Base-by-base conservation (phyloP, 306 rosid genomes). In the Astragalus membranaceus region DNA sequence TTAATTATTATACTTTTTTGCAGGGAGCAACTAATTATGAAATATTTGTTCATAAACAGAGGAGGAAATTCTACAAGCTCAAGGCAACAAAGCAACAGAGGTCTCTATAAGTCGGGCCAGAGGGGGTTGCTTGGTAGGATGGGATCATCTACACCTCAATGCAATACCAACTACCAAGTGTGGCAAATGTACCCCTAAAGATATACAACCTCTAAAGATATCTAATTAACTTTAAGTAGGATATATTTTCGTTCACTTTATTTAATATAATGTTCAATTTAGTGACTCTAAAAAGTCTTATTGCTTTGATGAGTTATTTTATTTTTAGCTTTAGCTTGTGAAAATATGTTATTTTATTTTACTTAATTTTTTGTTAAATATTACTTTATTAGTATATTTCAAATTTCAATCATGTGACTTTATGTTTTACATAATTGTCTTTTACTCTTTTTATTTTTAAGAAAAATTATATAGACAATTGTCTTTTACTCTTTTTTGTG, bases 101-200 rank as follows among this genome's bases (percentile, higher is more conserved):
- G 23, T 30, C 0, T 43, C 78, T 4, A 12, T 57, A 8, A 68
- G 72, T n/a, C 6, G 41, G 70, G 84, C 43, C 69, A 16, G 84
- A 90, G 80, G 87, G 92, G n/a, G 83, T 26, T 72, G 14, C 67
- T 94, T 30, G 79, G 85, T 6, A 96, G 97, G 11, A 81, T 79
- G 0, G 99, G 99, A 9, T 94, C 99, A 2, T 85, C 81, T 2
- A 97, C 98, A 0, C 98, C 98, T 0, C 88, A 86, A 1, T 94
- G 98, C 78, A 57, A 58, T 16, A 67, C 84, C 64, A n/a, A n/a
- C n/a, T n/a, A n/a, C n/a, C n/a, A 94, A 94, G 83, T 94, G 99
- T 11, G 91, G 91, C 50, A 85, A 43, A 5, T 94, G 99, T 70
- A 87, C 74, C 5, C 99, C 99, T 0, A 63, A 94, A 72, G 80